Evolutionary conservation across 2,329 filamentous ascomycete genomes (phyloP).

Genomic region (Aspergillus ochraceus): DNA sequence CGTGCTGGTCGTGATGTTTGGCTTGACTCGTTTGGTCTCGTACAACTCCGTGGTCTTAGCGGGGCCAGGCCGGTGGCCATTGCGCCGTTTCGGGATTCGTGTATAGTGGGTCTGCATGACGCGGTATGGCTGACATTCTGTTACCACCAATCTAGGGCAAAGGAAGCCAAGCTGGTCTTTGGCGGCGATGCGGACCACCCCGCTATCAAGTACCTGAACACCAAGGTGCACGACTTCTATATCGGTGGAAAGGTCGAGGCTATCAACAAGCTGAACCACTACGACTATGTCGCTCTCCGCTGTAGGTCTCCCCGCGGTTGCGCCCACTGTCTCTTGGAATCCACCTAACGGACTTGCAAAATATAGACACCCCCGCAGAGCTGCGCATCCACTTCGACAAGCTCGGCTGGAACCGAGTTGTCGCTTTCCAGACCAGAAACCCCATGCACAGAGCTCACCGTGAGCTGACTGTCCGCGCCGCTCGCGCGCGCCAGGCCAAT

Average conservation of each 20-base stretch:
- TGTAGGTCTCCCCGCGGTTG: slow-evolving; percentile 57
- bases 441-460: slow-evolving; percentile 99
- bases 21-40: neutral
- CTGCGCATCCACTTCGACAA: slow-evolving; percentile 97
- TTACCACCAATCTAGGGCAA: slow-evolving; percentile 56
- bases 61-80: neutral
- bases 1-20: no score
- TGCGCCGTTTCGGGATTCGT: slow-evolving; percentile 2
- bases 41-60: neutral
- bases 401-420: slow-evolving; percentile 95
- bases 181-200: slow-evolving; percentile 90
- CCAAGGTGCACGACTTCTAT: slow-evolving; percentile 81
- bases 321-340: neutral
- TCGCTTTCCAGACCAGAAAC: slow-evolving; percentile 98
- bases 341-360: slow-evolving; percentile 4
- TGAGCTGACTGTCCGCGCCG: slow-evolving; percentile 95
- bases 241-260: slow-evolving; percentile 95
- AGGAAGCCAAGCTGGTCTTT: slow-evolving; percentile 92
- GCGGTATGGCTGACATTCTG: slow-evolving; percentile 19
- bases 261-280: slow-evolving; percentile 93
- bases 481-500: slow-evolving; percentile 93
- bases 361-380: slow-evolving; percentile 82
- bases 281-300: slow-evolving; percentile 95
- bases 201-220: slow-evolving; percentile 85
- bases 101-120: slow-evolving; percentile 28